Percentiles rank a stretch among this genome's conserved stretches.
These are phyloP conservation scores for Candida manassasensis DNA, from an alignment of 805 yeast species.

Conservation along the genomic window DNA sequence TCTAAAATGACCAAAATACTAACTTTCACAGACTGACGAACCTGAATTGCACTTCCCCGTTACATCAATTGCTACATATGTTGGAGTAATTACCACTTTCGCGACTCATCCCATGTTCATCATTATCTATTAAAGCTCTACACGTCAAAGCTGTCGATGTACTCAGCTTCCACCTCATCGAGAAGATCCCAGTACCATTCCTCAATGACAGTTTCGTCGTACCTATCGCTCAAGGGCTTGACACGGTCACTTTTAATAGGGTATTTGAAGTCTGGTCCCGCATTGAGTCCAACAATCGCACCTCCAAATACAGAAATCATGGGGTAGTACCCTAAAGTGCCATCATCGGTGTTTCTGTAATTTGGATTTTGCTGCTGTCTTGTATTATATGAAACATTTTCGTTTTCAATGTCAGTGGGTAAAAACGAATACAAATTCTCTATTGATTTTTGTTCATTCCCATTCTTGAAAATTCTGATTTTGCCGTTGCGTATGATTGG, in stretches of 20 bases:
- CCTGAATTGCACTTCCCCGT: too few species aligned
- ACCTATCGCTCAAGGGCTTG: constrained; percentile 54
- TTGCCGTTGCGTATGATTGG: constrained; percentile 54
- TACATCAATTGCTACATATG: too few species aligned
- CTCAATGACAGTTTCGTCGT: constrained; percentile 67
- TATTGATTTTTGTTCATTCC: constrained; percentile 63
- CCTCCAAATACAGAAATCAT: constrained; percentile 77
- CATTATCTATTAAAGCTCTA: too few species aligned
- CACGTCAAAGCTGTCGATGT: constrained; percentile 41
- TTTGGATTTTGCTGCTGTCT: constrained; percentile 35
- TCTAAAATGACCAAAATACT: too few species aligned
- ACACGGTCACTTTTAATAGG: constrained; percentile 36
- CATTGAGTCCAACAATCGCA: constrained; percentile 68
- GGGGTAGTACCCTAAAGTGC: constrained; percentile 86
- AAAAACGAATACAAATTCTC: constrained; percentile 66
- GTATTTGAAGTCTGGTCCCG: constrained; percentile 59
- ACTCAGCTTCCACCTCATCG: constrained; percentile 73
- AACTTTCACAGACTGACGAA: too few species aligned
- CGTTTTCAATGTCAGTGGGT: constrained; percentile 68
- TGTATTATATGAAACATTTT: constrained; percentile 22
- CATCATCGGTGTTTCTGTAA: constrained; percentile 61
- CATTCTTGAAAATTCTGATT: constrained; percentile 73
- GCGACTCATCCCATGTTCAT: too few species aligned
- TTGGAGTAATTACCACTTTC: too few species aligned
- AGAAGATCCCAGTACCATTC: constrained; percentile 79